Percentiles rank a stretch among this genome's conserved stretches.
phyloP scores from a whole-genome alignment of 768 basidiomycete genomes.

The Calocera viscosa region DNA sequence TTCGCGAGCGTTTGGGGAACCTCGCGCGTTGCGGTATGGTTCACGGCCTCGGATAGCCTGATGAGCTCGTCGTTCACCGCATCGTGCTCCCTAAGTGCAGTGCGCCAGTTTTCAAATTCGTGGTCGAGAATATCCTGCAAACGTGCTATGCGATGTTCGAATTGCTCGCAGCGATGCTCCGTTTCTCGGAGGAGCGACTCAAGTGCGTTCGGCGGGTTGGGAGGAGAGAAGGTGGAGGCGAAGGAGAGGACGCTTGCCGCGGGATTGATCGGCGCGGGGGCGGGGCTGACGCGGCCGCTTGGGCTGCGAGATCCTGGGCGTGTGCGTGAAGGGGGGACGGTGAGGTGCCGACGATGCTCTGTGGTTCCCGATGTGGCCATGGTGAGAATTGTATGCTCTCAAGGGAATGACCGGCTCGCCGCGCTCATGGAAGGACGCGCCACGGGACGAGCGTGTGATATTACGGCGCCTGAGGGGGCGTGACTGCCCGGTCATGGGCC shows the following conservation, averaged over 20 bases:
- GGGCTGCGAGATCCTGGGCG: neutral
- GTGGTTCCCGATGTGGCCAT: neutral
- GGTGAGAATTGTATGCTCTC: neutral
- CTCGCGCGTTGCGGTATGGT: neutral
- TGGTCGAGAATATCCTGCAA: constrained; percentile 5
- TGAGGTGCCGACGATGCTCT: neutral
- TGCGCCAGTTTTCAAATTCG: neutral
- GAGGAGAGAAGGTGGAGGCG: neutral
- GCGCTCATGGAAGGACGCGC: neutral
- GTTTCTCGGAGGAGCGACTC: neutral
- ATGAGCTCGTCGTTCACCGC: neutral
- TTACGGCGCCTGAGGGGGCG: too few species aligned
- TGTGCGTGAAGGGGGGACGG: neutral
- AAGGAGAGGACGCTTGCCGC: neutral
- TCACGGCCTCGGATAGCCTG: neutral
- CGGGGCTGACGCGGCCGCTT: neutral
- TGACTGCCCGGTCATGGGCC: too few species aligned
- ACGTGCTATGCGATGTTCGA: neutral
- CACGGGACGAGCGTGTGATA: too few species aligned
- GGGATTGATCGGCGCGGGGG: neutral
- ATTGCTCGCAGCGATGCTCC: neutral
- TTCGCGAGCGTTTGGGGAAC: constrained; percentile 3
- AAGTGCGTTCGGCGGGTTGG: neutral
- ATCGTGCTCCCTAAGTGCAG: neutral
- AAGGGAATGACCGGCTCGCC: neutral